These are phyloP conservation scores for Boletus hoseneyae DNA, from an alignment of 1,284 basidiomycete genomes.

Conservation along the genomic window DNA sequence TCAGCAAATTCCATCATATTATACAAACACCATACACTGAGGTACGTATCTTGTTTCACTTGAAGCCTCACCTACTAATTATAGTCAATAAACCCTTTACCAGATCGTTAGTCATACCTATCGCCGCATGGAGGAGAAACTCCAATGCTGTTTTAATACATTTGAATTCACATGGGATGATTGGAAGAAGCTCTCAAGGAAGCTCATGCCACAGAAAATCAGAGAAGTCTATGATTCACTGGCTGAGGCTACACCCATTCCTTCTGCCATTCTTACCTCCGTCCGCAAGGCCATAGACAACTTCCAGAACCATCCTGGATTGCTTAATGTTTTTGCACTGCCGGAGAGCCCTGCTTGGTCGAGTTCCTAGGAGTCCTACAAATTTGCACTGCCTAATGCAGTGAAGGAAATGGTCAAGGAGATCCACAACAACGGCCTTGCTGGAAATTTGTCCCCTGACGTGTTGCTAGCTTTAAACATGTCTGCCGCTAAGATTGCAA, in stretches of 20 bases:
- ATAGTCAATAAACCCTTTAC: no score
- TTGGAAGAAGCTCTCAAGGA: slow-evolving; percentile 2
- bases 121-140: background rate
- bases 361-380: background rate
- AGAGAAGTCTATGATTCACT: slow-evolving; percentile 1
- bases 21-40: slow-evolving; percentile 1
- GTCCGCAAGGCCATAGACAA: slow-evolving; percentile 1
- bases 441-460: no score
- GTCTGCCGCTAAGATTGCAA: no score
- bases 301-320: background rate
- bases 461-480: no score
- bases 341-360: background rate
- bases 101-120: background rate
- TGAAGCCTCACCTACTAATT: no score
- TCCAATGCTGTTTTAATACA: background rate
- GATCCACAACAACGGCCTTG: background rate
- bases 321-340: background rate
- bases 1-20: background rate
- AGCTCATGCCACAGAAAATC: background rate
- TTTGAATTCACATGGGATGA: background rate
- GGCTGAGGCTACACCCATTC: background rate
- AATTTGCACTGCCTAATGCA: background rate
- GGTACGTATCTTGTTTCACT: background rate
- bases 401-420: background rate
- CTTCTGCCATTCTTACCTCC: background rate